Base-by-base conservation (phyloP, 2,329 filamentous ascomycete genomes). In the Aspergillus aculeatus region DNA sequence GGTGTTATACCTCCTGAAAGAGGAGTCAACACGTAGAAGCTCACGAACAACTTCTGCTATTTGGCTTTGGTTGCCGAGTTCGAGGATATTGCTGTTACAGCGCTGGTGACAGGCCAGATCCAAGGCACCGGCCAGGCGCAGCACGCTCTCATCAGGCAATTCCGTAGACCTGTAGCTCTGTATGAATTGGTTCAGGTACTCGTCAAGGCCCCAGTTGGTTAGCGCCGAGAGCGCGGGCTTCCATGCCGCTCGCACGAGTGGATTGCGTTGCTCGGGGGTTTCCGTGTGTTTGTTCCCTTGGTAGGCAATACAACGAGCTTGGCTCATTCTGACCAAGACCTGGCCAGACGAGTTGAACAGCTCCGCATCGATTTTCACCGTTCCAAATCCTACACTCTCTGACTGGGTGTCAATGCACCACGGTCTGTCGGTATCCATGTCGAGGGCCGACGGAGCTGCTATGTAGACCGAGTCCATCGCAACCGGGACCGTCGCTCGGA, bases 61-160 rank as follows among this genome's bases (percentile, higher is more conserved):
- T 16, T 10, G 9, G 11, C 7, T 23, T 6, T n/a, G 32, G 10
- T 16, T 14, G 24, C 16, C 24, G 7, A 59, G n/a, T 16, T 59
- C 51, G 6, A 59, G 32, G 14, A 59, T 38, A 2, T 48, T 24
- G 7, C 52, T 35, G 29, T 11, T 9, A 31, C 47, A 47, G 4
- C 41, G 32, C 24, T 50, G 49, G 26, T 59, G 57, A 24, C 24
- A 52, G n/a, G 38, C 21, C 32, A 55, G 41, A 29, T 59, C 51
- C 5, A 53, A 31, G 19, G 35, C 50, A 53, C 50, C 32, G 2
- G 32, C 50, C 21, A 53, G 31, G 12, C 50, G 35, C 31, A 53
- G 21, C 32, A 53, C 24, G 23, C 21, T 14, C 48, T 50, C 32
- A 14, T 35, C 32, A 41, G 19, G 19, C 12, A 0, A 5, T 21